Conservation (phyloP, 2,329 filamentous ascomycete species). For the Xylariales sp. region DNA sequence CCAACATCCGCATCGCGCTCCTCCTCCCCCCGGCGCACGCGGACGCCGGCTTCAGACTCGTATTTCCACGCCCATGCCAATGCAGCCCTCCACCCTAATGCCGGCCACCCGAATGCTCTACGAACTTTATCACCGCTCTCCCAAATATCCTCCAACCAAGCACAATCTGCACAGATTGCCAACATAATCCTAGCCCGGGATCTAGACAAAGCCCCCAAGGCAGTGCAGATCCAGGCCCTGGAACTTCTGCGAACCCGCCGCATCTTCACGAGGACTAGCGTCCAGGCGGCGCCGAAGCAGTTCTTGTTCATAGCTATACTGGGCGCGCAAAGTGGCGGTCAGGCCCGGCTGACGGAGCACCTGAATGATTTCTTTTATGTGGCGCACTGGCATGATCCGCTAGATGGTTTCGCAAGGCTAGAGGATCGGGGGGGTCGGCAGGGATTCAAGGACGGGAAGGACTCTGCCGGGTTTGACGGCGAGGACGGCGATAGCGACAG, state of each 20-base stretch:
- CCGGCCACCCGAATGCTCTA: conserved; percentile 16
- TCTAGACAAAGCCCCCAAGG: conserved; percentile 66
- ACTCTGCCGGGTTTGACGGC: conserved; percentile 8
- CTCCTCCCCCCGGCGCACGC: conserved; percentile 19
- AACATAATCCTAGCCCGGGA: conserved; percentile 80
- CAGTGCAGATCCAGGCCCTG: conserved; percentile 75
- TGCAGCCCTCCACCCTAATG: conserved; percentile 12
- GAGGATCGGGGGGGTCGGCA: conserved; percentile 49
- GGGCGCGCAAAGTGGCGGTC: conserved; percentile 39
- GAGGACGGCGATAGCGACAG: conserved; percentile 17
- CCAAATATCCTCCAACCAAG: conserved; percentile 2
- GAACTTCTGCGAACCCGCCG: conserved; percentile 76
- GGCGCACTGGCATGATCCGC: conserved; percentile 74
- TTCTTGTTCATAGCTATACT: conserved; percentile 81
- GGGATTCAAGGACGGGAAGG: conserved; percentile 26
- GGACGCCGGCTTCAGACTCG: conserved; percentile 13
- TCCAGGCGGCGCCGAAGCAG: conserved; percentile 68
- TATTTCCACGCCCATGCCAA: conserved; percentile 10
- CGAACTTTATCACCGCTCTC: conserved; percentile 7
- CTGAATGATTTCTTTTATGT: conserved; percentile 83
- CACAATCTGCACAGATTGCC: conserved; percentile 48
- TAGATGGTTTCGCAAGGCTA: conserved; percentile 69
- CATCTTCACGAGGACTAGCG: conserved; percentile 69
- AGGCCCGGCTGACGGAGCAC: conserved; percentile 49
- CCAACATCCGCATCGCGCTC: conserved; percentile 19